Evolutionary conservation across 2,329 filamentous ascomycete species (phyloP), one percentile per base, ranked within the genome.

Genomic region (Metarhizium guizhouense): DNA sequence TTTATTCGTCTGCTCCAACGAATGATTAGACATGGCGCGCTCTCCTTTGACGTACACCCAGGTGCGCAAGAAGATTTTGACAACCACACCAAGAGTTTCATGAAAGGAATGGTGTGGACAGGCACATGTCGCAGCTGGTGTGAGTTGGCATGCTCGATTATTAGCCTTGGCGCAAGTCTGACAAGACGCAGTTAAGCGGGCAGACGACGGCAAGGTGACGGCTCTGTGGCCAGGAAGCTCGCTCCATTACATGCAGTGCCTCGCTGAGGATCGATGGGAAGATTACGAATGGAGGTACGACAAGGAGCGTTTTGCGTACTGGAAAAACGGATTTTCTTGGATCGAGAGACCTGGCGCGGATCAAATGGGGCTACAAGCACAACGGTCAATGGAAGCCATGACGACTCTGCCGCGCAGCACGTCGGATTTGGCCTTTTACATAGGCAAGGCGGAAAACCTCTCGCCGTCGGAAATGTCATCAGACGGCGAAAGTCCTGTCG

Each of bases 61-160:
- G 68, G 70, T 13, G 72, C 70, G 3, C 71, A 79, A 13, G 61
- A 61, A 1, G 77, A 80, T 54, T 81, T 80, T 61, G 69, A 75
- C 54, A 64, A 62, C 0, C 70, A 73, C 60, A 72, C 72, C 13
- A 70, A 76, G 57, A 52, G 62, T 0, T 73, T 72, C 58, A 74
- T 78, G 68, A 60, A 70, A 56, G 63, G 64, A 16, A 74, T 73
- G 8, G 74, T 76, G 1, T 77, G 72, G 70, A 64, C 71, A 8
- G 73, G 72, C 45, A 64, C 67, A 0, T 77, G 75, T 56, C 67
- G 71, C 29, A 72, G 68, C 25, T 76, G 73, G 73, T 76, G 73
- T 62, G 75, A 74, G 65, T 66, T 65, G 20, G 6, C 20, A 14
- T 6, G 6, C 34, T 13, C 16, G 3, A 8, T 53, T 29, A 30